phyloP scores from a whole-genome alignment of 441 rosid genomes.

The Croton setiger region DNA sequence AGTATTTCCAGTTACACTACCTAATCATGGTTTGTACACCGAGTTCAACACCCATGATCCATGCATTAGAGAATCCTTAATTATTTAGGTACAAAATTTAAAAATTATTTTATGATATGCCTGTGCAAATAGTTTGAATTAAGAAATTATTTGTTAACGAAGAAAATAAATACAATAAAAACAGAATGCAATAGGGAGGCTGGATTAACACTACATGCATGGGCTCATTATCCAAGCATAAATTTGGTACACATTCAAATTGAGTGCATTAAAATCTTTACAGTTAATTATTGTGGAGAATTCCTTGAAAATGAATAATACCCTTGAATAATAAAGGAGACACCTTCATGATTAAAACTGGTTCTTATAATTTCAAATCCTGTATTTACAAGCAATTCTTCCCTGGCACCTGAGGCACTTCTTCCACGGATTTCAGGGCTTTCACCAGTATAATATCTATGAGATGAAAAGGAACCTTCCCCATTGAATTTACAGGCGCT shows the following conservation, averaged over 20 bases:
- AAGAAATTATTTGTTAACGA: not conserved
- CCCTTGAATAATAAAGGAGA: conserved; percentile 48
- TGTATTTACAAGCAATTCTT: conserved; percentile 35
- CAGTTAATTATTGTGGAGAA: conserved; percentile 2
- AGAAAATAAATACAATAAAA: not conserved
- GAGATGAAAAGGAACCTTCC: conserved; percentile 31
- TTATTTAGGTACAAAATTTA: not conserved
- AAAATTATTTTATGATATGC: no score
- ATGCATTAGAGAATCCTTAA: conserved; percentile 5
- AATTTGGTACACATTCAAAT: not conserved
- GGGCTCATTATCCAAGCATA: not conserved
- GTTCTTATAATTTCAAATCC: conserved; percentile 24
- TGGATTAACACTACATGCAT: not conserved
- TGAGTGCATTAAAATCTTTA: not conserved
- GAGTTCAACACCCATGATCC: conserved; percentile 1
- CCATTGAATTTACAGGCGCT: conserved; percentile 21
- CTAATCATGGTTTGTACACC: conserved; percentile 1
- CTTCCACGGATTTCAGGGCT: conserved; percentile 25
- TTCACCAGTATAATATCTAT: conserved; percentile 9
- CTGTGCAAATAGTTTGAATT: not conserved
- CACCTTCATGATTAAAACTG: conserved; percentile 24
- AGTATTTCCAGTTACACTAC: not conserved
- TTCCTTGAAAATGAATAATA: conserved; percentile 25
- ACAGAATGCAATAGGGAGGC: not conserved
- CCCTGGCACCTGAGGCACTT: conserved; percentile 18